Base-by-base conservation (phyloP, 148 eudicot species). In the Chenopodium formosanum region DNA sequence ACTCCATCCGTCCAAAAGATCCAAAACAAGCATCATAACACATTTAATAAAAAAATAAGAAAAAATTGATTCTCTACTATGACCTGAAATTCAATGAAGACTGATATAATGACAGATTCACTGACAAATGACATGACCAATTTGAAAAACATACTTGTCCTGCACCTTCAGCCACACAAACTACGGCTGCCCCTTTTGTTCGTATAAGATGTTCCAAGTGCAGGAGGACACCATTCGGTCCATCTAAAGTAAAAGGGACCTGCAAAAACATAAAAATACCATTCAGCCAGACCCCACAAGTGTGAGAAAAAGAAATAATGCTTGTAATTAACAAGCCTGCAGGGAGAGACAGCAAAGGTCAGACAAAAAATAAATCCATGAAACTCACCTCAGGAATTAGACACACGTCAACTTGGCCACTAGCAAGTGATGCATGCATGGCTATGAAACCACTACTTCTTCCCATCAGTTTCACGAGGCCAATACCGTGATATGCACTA, bases 371-470 rank as follows among this genome's bases (percentile, higher is more conserved):
- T 23, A 9, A 64, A 22, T 66, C 66, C 37, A 8, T 27, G 47
- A 25, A 80, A 74, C 78, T 74, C 63, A 88, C 90, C 87, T 88
- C 90, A 80, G 90, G 90, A 50, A 88, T 86, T 64, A 88, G 86
- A 78, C 90, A 88, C 80, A 86, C 79, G 52, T 88, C 90, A 58
- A 84, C 87, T 79, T 88, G 88, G 70, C 90, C 88, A 84, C 90
- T 88, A 31, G 88, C 89, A 53, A 88, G 90, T 73, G 90, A 86
- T n/a, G 90, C 90, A 82, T 88, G 85, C 87, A 88, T 86, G 65
- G 90, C 90, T 69, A 88, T 88, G 85, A 84, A 86, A 65, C 90
- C 90, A 75, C 88, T 88, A 86, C 90, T 88, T 86, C 90, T 87
- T 47, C 90, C 90, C 90, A 88, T 88, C 83, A 88, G 79, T 84